phyloP scores from a whole-genome alignment of 495 filamentous ascomycete species.

The Penicillium canescens region DNA sequence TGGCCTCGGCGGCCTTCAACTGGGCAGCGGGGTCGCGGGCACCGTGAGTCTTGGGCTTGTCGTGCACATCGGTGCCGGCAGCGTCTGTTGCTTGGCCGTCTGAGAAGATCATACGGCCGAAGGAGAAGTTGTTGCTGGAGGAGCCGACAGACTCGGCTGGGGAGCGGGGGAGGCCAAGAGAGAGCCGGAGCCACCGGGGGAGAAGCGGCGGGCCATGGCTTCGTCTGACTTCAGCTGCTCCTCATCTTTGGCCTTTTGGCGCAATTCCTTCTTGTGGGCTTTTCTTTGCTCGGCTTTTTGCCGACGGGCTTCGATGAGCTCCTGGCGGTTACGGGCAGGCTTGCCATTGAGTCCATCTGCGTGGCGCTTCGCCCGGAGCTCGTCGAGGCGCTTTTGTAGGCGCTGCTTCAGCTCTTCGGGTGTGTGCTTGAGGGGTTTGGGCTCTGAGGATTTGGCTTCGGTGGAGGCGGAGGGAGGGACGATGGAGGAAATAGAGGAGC shows the following conservation, averaged over 20 bases:
- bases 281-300: constrained; percentile 84
- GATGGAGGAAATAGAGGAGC: constrained; percentile 72
- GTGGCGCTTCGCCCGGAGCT: constrained; percentile 76
- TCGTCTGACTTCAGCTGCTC: constrained; percentile 70
- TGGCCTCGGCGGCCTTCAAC: constrained; percentile 67
- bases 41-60: constrained; percentile 65
- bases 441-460: constrained; percentile 36
- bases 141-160: constrained; percentile 42
- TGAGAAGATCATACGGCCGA: constrained; percentile 81
- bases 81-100: constrained; percentile 78
- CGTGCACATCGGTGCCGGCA: constrained; percentile 60
- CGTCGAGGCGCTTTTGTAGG: constrained; percentile 76
- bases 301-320: constrained; percentile 84
- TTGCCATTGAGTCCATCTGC: constrained; percentile 78
- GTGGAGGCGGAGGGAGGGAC: constrained; percentile 51
- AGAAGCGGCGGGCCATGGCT: constrained; percentile 58
- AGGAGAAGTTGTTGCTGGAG: constrained; percentile 70
- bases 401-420: constrained; percentile 70
- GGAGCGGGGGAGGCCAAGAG: constrained; percentile 54
- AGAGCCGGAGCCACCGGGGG: constrained; percentile 52
- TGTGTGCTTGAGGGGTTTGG: constrained; percentile 53
- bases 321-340: constrained; percentile 78
- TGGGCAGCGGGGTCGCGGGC: constrained; percentile 78
- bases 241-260: constrained; percentile 72
- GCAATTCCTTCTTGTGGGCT: constrained; percentile 80